Conservation (phyloP, 768 basidiomycete species). For the Sporobolomyces roseus region DNA sequence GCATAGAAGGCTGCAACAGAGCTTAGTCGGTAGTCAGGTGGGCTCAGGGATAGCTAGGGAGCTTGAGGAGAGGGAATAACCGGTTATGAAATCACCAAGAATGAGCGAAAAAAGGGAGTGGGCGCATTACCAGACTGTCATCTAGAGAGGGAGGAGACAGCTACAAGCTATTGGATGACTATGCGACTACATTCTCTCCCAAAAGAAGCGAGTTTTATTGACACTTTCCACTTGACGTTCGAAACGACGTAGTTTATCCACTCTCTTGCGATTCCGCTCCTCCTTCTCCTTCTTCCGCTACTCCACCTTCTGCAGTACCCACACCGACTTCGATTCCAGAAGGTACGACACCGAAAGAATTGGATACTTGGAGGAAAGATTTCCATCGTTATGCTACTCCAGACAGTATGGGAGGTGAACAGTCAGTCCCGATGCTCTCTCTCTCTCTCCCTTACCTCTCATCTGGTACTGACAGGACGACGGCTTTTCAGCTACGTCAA, state of each 20-base stretch:
- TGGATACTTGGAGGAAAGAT: constrained; percentile 34
- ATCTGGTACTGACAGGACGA: background rate
- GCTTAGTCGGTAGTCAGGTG: no score
- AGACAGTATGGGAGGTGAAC: constrained; percentile 32
- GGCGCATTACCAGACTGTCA: no score
- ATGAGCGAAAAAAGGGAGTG: no score
- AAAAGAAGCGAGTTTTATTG: no score
- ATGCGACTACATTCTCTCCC: no score
- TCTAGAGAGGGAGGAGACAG: no score
- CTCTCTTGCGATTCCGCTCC: constrained; percentile 12
- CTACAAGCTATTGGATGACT: no score
- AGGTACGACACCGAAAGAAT: constrained; percentile 12
- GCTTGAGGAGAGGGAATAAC: no score
- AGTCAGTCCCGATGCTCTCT: constrained; percentile 11
- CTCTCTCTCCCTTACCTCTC: background rate
- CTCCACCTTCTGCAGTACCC: constrained; percentile 1
- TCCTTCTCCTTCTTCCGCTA: constrained; percentile 1
- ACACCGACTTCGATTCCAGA: constrained; percentile 4
- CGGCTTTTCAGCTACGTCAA: constrained; percentile 66
- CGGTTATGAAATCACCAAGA: no score
- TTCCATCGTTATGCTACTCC: constrained; percentile 34
- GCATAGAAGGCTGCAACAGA: no score
- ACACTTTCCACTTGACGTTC: no score
- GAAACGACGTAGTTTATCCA: constrained; percentile 16
- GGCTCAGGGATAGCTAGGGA: no score